Evolutionary conservation across 495 filamentous ascomycete species (phyloP), one percentile per base, ranked within the genome.

Genomic region (Xylaria grammica): DNA sequence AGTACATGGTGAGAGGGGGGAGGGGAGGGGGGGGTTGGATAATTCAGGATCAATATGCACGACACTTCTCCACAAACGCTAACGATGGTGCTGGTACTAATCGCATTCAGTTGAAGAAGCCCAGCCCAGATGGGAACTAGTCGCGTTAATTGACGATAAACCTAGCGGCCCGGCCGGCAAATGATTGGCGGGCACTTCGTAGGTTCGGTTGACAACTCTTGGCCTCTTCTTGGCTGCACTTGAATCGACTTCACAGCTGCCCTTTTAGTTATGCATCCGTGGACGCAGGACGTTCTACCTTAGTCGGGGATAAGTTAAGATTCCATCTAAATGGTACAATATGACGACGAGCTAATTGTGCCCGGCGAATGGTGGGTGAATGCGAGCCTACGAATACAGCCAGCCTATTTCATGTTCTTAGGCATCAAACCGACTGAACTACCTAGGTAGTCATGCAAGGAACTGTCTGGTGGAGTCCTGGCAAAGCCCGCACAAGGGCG

Each of bases 201-300:
- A 42, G 40, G 3, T 5, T 24, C 45, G 45, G 45, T 19, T 59
- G 19, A 8, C 29, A 7, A 32, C 27, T 61, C 58, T 61, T 61
- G 58, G 58, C 58, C 24, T 10, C 9, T 42, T 62, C 60, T 54
- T 54, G 60, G 60, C 60, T 26, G 24, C 22, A 34, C 60, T 54
- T 62, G 60, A 62, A 62, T 62, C 19, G 45, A 62, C 60, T 62
- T 49, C 60, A 62, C 60, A 62, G 49, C 46, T 62, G 32, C 48
- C 60, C 36, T 44, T 62, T 52, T 62, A 0, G 46, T 30, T 30
- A 42, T 52, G 10, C 48, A 60, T 46, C 58, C 58, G 58, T 51
- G 30, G 30, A 46, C n/a, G 55, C 55, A 57, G 34, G 44, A 36
- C 15, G 11, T 20, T 3, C 36, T 27, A 29, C 22, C 53, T 42